Percentiles rank a stretch among this genome's conserved stretches.
These are phyloP conservation scores for Amaranthus hypochondriacus DNA, from an alignment of 148 eudicot genomes.

Conservation along the genomic window DNA sequence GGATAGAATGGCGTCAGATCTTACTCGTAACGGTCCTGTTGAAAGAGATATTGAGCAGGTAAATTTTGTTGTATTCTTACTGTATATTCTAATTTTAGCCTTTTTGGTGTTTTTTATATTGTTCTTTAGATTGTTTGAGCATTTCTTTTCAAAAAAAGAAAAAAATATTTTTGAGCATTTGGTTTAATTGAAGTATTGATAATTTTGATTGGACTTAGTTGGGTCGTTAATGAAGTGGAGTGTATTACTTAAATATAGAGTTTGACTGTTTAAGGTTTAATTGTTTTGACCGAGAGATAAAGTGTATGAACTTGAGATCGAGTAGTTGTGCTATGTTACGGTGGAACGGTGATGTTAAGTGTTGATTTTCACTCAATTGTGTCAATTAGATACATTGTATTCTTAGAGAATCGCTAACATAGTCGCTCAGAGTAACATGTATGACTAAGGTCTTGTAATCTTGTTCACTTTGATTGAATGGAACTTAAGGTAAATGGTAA, in stretches of 20 bases:
- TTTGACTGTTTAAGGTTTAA: neutral
- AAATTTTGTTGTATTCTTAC: slow-evolving; percentile 8
- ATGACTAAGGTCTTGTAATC: too few relatives aligned
- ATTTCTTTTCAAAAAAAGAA: neutral
- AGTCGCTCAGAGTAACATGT: neutral
- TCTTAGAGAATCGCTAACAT: neutral
- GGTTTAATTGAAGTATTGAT: neutral
- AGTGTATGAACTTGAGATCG: neutral
- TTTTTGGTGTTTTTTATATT: neutral
- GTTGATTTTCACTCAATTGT: neutral
- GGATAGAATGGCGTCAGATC: slow-evolving; percentile 57
- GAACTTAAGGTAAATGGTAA: too few relatives aligned
- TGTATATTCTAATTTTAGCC: neutral
- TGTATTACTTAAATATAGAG: neutral
- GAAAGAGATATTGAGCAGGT: slow-evolving; percentile 84
- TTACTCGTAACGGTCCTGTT: slow-evolving; percentile 44
- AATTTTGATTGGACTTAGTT: neutral
- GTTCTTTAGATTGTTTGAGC: neutral
- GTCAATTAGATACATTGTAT: neutral
- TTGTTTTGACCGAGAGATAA: neutral
- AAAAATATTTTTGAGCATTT: neutral
- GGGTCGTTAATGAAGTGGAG: neutral
- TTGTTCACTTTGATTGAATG: too few relatives aligned
- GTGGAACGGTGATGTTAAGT: neutral
- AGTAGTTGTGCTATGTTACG: neutral